phyloP scores from a whole-genome alignment of 2,329 filamentous ascomycete species.

The Diaporthe australafricana region DNA sequence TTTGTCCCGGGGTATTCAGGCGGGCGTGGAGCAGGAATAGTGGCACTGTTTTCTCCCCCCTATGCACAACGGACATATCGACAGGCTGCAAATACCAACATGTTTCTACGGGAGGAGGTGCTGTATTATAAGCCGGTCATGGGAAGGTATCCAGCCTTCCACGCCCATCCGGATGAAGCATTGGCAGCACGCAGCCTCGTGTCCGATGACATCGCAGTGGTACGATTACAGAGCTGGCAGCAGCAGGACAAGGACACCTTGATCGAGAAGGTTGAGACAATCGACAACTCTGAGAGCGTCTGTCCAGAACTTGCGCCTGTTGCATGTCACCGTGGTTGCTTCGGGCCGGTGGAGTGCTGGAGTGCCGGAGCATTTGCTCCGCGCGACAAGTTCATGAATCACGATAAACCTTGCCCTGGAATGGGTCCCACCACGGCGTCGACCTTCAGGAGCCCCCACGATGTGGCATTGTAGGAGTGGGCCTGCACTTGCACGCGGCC shows the following conservation, averaged over 20 bases:
- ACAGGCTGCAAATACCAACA: background rate
- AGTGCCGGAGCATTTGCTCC: slow-evolving; percentile 23
- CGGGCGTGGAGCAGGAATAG: background rate
- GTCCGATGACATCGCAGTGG: slow-evolving; percentile 11
- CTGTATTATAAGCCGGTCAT: background rate
- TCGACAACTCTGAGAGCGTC: background rate
- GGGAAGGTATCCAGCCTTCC: background rate
- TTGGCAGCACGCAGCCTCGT: slow-evolving; percentile 9
- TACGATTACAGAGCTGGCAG: background rate
- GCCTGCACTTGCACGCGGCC: background rate
- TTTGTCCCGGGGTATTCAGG: background rate
- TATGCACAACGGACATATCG: background rate
- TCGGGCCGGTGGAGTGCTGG: background rate
- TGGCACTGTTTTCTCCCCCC: slow-evolving; percentile 13
- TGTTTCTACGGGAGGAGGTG: background rate
- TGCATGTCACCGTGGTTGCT: background rate
- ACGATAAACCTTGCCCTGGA: slow-evolving; percentile 9
- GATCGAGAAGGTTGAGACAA: slow-evolving; percentile 12
- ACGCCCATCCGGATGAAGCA: background rate
- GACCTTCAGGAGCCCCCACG: background rate
- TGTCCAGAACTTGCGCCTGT: background rate
- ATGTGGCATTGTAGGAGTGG: background rate
- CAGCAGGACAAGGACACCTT: background rate
- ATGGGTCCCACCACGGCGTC: background rate
- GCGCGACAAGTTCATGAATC: slow-evolving; percentile 11